Base-by-base conservation (phyloP, 2,329 filamentous ascomycete species). In the Nothophaeocryptopus gaeumannii region DNA sequence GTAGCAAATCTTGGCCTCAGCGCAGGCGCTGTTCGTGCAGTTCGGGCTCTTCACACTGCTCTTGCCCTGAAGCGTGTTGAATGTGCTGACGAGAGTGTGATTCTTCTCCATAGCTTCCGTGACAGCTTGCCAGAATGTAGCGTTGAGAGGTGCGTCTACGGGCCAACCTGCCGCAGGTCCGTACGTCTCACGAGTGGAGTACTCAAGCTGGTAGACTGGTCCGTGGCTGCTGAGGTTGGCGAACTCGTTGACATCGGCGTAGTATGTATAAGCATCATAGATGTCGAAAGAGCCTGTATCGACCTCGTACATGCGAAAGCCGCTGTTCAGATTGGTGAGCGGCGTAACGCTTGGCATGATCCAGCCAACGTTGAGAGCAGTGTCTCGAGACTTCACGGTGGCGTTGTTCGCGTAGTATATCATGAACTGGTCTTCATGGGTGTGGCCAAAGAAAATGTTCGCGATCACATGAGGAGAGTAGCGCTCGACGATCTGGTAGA, bases 41-140 rank as follows among this genome's bases (percentile, higher is more conserved):
- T 76, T 76, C 0, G 78, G 78, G 36, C 69, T 76, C 61, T 68
- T 68, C 3, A 76, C 61, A 48, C 76, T 79, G 50, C 63, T 71
- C 64, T 80, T 80, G 0, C 78, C 78, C 59, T 81, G 74, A 33
- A 73, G 74, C 0, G 67, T 73, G 55, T 80, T 82, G 48, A 78
- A 76, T 34, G 67, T 60, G 32, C 64, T 70, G 5, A 79, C 77
- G n/a, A 83, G 67, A 2, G 60, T 70, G 3, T 67, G 63, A 46
- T 82, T 72, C 26, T 57, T 64, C 60, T 79, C 77, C 78, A 82
- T 82, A 1, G 75, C 77, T 56, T 79, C 78, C 0, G 78, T 82
- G 4, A 82, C 75, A 10, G 64, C 65, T 51, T 82, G 78, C 80
- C 79, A 82, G 62, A 81, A 83, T 0, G 78, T 81, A 0, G 77